Conservation (phyloP, 768 basidiomycete genomes). For the Plicaturopsis crispa region DNA sequence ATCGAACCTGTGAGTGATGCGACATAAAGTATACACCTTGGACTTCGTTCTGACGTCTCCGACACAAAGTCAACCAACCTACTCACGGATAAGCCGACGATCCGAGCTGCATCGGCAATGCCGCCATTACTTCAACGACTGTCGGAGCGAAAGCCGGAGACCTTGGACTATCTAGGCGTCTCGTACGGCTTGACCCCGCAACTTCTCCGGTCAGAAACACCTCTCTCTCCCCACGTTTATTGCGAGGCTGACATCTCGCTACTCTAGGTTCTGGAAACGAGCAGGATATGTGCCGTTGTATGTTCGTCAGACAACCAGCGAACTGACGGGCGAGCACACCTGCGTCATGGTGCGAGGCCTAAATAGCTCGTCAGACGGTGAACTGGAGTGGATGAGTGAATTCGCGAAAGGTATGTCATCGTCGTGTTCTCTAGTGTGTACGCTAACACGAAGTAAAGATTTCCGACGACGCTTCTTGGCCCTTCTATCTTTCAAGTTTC, state of each 20-base stretch:
- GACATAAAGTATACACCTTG: not conserved
- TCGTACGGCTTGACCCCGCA: constrained; percentile 90
- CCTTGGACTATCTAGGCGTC: constrained; percentile 90
- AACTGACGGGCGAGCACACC: constrained; percentile 93
- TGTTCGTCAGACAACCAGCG: constrained; percentile 87
- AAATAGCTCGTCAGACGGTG: constrained; percentile 53
- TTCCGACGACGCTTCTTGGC: constrained; percentile 88
- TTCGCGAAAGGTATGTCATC: constrained; percentile 67
- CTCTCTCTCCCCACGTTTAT: not conserved
- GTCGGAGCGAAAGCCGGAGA: constrained; percentile 84
- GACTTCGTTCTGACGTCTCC: not conserved
- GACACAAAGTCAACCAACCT: constrained; percentile 39
- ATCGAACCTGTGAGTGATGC: constrained; percentile 36
- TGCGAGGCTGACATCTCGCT: constrained; percentile 5
- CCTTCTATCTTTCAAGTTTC: constrained; percentile 89
- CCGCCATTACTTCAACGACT: constrained; percentile 89
- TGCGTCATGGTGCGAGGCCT: constrained; percentile 92
- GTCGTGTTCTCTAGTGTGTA: not conserved
- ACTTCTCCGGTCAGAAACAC: constrained; percentile 52
- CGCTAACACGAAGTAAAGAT: constrained; percentile 42
- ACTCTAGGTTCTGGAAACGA: constrained; percentile 93
- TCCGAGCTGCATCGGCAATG: constrained; percentile 74
- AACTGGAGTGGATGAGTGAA: constrained; percentile 79
- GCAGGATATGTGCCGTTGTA: constrained; percentile 89
- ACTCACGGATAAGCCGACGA: constrained; percentile 68